These are phyloP conservation scores for Lantana camara DNA, from an alignment of 257 asterid species.

Conservation along the genomic window DNA sequence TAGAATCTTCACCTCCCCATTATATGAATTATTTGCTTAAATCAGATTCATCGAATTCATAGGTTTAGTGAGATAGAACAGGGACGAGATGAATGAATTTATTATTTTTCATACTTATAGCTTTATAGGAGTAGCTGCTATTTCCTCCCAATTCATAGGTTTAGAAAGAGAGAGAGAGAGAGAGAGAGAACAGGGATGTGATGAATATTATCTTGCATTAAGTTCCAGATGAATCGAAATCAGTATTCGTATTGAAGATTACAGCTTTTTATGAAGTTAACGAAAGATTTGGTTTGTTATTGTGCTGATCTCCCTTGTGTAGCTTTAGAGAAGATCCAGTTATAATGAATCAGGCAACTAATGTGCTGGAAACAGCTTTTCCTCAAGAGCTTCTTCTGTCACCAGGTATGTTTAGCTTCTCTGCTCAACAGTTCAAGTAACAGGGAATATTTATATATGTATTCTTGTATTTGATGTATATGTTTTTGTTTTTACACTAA, in stretches of 20 bases:
- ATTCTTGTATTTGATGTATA: background rate
- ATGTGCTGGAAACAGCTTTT: conserved; percentile 6
- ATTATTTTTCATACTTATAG: background rate
- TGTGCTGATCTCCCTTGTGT: background rate
- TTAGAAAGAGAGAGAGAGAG: too few species aligned
- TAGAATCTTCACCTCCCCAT: conserved; percentile 34
- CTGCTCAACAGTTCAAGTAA: background rate
- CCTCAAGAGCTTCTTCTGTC: background rate
- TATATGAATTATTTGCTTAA: conserved; percentile 35
- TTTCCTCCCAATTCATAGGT: conserved; percentile 16
- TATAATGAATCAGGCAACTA: background rate
- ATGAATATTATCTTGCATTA: background rate
- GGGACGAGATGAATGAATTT: conserved; percentile 32
- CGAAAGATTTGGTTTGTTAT: background rate
- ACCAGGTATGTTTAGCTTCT: background rate
- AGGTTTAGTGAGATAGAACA: conserved; percentile 47
- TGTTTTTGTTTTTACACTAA: too few species aligned
- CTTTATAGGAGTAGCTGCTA: conserved; percentile 20
- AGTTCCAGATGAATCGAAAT: too few species aligned
- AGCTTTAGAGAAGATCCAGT: background rate
- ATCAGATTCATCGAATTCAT: conserved; percentile 43
- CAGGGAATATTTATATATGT: too few species aligned
- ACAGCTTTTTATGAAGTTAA: background rate
- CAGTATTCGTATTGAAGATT: background rate
- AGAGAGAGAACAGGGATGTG: too few species aligned